A percentile compares a stretch with the other conserved stretches of the same genome.
These are phyloP conservation scores for Erodium moschatum DNA, from an alignment of 441 rosid genomes.

Conservation along the genomic window DNA sequence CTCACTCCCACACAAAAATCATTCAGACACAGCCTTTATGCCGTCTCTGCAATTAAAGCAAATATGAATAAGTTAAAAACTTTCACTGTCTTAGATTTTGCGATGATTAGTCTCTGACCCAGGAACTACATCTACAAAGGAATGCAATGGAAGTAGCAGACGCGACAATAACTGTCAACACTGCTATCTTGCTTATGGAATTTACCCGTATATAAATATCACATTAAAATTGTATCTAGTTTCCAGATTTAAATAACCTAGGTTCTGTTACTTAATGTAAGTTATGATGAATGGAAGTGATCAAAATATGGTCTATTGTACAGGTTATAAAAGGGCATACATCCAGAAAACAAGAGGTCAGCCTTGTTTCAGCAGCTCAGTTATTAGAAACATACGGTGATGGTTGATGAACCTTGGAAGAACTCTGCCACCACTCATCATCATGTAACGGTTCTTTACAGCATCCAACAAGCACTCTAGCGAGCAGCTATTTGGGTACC, in stretches of 20 bases:
- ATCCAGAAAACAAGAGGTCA: neutral
- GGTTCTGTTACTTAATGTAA: slow-evolving; percentile 1
- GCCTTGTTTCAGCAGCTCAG: slow-evolving; percentile 17
- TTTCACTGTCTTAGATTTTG: neutral
- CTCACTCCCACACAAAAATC: neutral
- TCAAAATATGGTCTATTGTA: neutral
- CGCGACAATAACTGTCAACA: neutral
- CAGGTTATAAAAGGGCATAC: neutral
- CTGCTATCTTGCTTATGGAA: neutral
- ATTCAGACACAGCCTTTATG: neutral
- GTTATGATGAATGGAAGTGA: neutral
- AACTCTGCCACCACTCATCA: slow-evolving; percentile 21
- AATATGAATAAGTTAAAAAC: neutral
- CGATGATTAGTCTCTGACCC: neutral
- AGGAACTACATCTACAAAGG: neutral
- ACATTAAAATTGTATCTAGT: neutral
- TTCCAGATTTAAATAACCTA: slow-evolving; percentile 7
- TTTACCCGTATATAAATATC: neutral
- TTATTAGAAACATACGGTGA: slow-evolving; percentile 31
- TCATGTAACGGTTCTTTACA: slow-evolving; percentile 7
- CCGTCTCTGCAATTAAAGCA: neutral
- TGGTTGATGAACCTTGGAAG: slow-evolving; percentile 19
- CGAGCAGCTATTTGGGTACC: slow-evolving; percentile 18
- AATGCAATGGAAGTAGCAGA: neutral
- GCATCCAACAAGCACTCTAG: slow-evolving; percentile 16